A percentile compares a stretch with the other conserved stretches of the same genome.
phyloP scores from a whole-genome alignment of 2,329 filamentous ascomycete genomes.

The Diaporthe aspalathi region DNA sequence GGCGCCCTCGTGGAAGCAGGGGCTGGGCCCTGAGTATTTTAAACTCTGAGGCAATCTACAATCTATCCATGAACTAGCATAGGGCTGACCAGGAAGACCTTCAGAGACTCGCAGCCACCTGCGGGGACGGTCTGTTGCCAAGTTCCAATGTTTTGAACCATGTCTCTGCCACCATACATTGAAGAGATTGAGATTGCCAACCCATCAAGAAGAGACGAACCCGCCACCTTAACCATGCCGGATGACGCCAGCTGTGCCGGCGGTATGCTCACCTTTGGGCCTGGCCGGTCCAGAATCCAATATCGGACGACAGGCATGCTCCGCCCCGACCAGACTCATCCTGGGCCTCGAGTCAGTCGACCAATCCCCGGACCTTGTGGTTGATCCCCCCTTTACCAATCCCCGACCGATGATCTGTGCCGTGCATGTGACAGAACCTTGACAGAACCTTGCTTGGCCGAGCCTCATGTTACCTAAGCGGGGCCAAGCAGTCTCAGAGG shows the following conservation, averaged over 20 bases:
- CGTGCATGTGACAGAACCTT: constrained; percentile 12
- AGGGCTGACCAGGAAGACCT: constrained; percentile 3
- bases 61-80: background rate
- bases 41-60: constrained; percentile 4
- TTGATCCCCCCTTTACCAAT: constrained; percentile 8
- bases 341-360: constrained; percentile 11
- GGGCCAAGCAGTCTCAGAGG: constrained; percentile 11
- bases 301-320: constrained; percentile 21
- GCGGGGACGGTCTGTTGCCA: background rate
- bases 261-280: constrained; percentile 10
- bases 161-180: background rate
- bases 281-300: background rate
- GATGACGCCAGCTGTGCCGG: constrained; percentile 23
- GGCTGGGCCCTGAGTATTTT: constrained; percentile 1
- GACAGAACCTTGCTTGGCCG: background rate
- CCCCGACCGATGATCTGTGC: constrained; percentile 16
- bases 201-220: background rate
- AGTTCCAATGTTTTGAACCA: background rate
- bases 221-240: background rate
- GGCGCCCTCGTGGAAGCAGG: background rate
- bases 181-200: background rate
- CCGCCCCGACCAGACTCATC: constrained; percentile 16
- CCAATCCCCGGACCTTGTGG: constrained; percentile 7
- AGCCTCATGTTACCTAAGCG: constrained; percentile 19
- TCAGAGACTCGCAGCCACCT: background rate